phyloP scores from a whole-genome alignment of 257 asterid genomes.

The Solanum sejunctum region DNA sequence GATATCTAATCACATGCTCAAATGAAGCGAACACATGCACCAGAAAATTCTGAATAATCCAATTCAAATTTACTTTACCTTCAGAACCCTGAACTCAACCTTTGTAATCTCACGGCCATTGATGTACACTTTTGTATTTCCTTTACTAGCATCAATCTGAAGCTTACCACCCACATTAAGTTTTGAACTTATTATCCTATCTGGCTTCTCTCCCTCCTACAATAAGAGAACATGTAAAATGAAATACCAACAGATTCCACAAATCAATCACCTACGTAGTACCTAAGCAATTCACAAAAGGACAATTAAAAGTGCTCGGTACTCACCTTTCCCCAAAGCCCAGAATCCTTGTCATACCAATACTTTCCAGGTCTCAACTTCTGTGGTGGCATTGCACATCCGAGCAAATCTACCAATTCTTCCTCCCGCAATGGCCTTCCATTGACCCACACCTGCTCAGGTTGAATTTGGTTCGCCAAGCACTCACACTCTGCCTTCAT shows the following conservation, averaged over 20 bases:
- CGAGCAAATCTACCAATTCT: slow-evolving; percentile 43
- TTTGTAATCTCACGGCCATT: slow-evolving; percentile 69
- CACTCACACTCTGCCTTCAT: slow-evolving; percentile 57
- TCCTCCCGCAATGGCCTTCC: slow-evolving; percentile 42
- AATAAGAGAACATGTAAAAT: neutral
- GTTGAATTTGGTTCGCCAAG: slow-evolving; percentile 44
- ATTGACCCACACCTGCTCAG: slow-evolving; percentile 47
- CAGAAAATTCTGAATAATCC: neutral
- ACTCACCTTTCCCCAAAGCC: slow-evolving; percentile 75
- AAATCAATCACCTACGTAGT: neutral
- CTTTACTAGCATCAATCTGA: slow-evolving; percentile 46
- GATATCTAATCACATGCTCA: neutral
- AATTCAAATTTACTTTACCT: slow-evolving; percentile 23
- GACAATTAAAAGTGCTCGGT: slow-evolving; percentile 14
- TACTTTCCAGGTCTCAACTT: slow-evolving; percentile 54
- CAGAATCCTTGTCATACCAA: slow-evolving; percentile 78
- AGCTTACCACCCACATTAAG: slow-evolving; percentile 54
- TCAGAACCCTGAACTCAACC: slow-evolving; percentile 52
- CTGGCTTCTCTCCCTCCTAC: slow-evolving; percentile 70
- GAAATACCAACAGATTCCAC: neutral
- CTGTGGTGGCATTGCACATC: slow-evolving; percentile 32
- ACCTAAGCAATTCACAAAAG: neutral
- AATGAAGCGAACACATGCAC: neutral
- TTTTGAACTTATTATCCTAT: slow-evolving; percentile 38
- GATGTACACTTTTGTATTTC: slow-evolving; percentile 46